Evolutionary conservation across 192 early-diverging fungal species (phyloP).

Genomic region (Backusella psychrophila): DNA sequence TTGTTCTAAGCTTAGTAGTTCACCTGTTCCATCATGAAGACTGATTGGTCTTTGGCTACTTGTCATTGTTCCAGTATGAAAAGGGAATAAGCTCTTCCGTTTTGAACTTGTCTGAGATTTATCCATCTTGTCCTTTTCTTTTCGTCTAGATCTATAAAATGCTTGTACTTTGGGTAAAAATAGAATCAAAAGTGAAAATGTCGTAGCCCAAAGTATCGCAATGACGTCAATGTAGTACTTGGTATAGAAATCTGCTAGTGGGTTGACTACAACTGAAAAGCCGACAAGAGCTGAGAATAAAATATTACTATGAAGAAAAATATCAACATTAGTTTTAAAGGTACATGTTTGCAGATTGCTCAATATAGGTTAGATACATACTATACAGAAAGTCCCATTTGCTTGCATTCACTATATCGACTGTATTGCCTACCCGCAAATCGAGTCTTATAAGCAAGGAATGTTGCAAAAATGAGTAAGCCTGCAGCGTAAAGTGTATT

Average conservation of each 20-base stretch:
- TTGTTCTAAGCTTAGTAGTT: slow-evolving; percentile 30
- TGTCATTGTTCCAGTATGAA: neutral
- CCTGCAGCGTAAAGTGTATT: slow-evolving; percentile 31
- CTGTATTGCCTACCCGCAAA: slow-evolving; percentile 40
- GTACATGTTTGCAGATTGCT: neutral
- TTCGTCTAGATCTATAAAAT: slow-evolving; percentile 31
- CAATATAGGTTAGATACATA: slow-evolving; percentile 28
- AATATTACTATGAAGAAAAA: slow-evolving; percentile 42
- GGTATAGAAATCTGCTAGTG: slow-evolving; percentile 40
- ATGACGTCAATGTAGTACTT: slow-evolving; percentile 44
- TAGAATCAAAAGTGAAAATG: slow-evolving; percentile 46
- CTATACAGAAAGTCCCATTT: slow-evolving; percentile 53
- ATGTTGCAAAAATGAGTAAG: slow-evolving; percentile 40
- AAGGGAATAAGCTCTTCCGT: neutral
- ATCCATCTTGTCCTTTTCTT: slow-evolving; percentile 10
- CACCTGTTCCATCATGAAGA: neutral
- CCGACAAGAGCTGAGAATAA: slow-evolving; percentile 42
- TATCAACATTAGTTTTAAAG: neutral
- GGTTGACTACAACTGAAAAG: slow-evolving; percentile 38
- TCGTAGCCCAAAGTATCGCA: slow-evolving; percentile 44
- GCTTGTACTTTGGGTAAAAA: slow-evolving; percentile 46
- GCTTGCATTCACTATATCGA: slow-evolving; percentile 48
- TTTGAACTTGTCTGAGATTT: neutral
- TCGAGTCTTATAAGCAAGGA: slow-evolving; percentile 49
- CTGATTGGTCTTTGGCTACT: neutral